Conservation (phyloP, 1,284 basidiomycete genomes). For the Agaricales sp. region DNA sequence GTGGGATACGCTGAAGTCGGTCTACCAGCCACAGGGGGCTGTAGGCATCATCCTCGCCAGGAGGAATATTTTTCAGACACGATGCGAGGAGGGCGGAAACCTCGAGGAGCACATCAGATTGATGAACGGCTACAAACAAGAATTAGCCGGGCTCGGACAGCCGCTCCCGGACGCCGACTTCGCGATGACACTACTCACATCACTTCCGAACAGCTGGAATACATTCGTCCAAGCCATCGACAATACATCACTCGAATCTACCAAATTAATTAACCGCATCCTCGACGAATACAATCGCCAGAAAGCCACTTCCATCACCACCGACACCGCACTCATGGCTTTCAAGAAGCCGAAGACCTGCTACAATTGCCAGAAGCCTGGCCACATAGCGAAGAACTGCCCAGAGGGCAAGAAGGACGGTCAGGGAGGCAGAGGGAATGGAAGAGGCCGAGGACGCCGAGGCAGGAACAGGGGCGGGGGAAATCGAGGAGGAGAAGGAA, state of each 20-base stretch:
- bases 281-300: slow-evolving; percentile 16
- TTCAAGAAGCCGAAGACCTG: slow-evolving; percentile 13
- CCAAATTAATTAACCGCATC: slow-evolving; percentile 21
- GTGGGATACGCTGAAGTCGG: slow-evolving; percentile 17
- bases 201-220: slow-evolving; percentile 26
- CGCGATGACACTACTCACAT: slow-evolving; percentile 20
- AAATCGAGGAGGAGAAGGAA: neutral
- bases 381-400: slow-evolving; percentile 18
- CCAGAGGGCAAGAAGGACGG: slow-evolving; percentile 13
- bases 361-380: slow-evolving; percentile 19
- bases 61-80: slow-evolving; percentile 16
- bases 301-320: slow-evolving; percentile 3
- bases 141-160: slow-evolving; percentile 13
- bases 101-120: slow-evolving; percentile 21
- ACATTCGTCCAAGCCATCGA: slow-evolving; percentile 18
- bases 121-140: slow-evolving; percentile 14
- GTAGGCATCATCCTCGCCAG: slow-evolving; percentile 15
- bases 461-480: no score
- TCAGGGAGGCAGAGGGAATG: slow-evolving; percentile 18
- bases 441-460: slow-evolving; percentile 11
- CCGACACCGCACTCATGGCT: slow-evolving; percentile 11
- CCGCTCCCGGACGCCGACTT: slow-evolving; percentile 21
- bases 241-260: slow-evolving; percentile 14
- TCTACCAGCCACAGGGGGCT: slow-evolving; percentile 18
- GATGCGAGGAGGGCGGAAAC: slow-evolving; percentile 16